Conservation (phyloP, 352 stramenopile species). For the Pythium volutum region DNA sequence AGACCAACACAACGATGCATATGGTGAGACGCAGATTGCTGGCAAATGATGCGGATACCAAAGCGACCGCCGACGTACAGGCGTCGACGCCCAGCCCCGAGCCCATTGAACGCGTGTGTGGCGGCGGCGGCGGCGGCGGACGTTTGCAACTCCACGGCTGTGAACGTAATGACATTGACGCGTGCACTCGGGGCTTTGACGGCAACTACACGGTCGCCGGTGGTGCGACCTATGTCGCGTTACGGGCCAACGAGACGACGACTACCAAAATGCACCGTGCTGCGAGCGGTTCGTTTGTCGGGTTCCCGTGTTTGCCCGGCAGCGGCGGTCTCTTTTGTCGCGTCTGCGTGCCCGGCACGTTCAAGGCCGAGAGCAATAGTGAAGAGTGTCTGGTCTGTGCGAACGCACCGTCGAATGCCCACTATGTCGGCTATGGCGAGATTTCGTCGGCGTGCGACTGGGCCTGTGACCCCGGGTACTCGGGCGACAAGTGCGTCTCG, state of each 20-base stretch:
- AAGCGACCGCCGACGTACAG: not conserved
- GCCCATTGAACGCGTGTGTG: conserved; percentile 37
- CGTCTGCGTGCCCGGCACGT: conserved; percentile 53
- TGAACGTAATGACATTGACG: conserved; percentile 56
- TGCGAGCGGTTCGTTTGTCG: conserved; percentile 66
- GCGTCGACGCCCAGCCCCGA: not conserved
- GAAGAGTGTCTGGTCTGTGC: conserved; percentile 60
- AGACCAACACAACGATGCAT: not conserved
- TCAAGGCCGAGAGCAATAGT: conserved; percentile 78
- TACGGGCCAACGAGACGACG: too few species aligned
- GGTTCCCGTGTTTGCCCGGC: conserved; percentile 73
- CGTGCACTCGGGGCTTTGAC: conserved; percentile 66
- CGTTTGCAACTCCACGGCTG: conserved; percentile 71
- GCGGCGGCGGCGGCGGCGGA: conserved; percentile 67
- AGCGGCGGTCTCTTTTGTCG: conserved; percentile 74
- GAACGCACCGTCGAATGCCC: conserved; percentile 64
- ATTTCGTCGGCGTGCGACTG: conserved; percentile 59
- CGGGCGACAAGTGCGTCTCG: conserved; percentile 64
- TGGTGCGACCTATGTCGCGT: conserved; percentile 30
- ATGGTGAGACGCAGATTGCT: not conserved
- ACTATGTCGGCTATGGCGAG: conserved; percentile 51
- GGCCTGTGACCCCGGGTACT: conserved; percentile 77
- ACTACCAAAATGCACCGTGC: conserved; percentile 15
- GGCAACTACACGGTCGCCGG: conserved; percentile 79
- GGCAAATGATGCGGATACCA: not conserved